These are phyloP conservation scores for Helotiales sp. DNA, from an alignment of 2,329 filamentous ascomycete species.

Conservation along the genomic window DNA sequence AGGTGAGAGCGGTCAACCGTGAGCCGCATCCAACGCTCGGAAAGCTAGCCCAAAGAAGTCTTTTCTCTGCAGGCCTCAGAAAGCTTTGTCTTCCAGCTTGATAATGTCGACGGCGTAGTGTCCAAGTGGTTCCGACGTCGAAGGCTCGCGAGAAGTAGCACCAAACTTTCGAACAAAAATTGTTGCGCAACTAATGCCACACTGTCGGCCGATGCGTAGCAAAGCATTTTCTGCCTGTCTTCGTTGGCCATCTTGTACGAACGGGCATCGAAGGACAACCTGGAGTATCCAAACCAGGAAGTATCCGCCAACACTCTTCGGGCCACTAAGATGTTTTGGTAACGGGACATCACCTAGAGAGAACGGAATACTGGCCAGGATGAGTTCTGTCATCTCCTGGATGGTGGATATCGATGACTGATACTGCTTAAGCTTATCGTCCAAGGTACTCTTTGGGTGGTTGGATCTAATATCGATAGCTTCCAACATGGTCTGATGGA, in stretches of 20 bases:
- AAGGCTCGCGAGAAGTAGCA: neutral
- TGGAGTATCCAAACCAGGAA: slow-evolving; percentile 14
- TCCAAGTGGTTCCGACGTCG: neutral
- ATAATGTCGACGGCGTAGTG: neutral
- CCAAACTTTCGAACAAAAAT: neutral
- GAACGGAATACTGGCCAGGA: slow-evolving; percentile 13
- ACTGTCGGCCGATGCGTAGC: slow-evolving; percentile 8
- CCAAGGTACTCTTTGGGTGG: neutral
- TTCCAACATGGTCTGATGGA: slow-evolving; percentile 7
- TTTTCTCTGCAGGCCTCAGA: neutral
- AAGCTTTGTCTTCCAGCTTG: neutral
- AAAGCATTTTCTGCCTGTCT: neutral
- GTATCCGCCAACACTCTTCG: slow-evolving; percentile 13
- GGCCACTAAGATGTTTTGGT: neutral
- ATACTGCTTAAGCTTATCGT: neutral
- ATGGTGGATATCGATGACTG: slow-evolving; percentile 1
- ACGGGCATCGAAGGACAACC: slow-evolving; percentile 10
- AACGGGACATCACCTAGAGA: slow-evolving; percentile 4
- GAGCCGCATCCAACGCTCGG: neutral
- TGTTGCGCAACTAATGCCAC: slow-evolving; percentile 11
- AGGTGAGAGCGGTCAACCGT: neutral
- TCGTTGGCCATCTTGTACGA: slow-evolving; percentile 2
- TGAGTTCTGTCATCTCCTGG: slow-evolving; percentile 1
- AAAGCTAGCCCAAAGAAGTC: neutral
- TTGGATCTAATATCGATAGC: neutral